phyloP scores from a whole-genome alignment of 2,329 filamentous ascomycete genomes.

The Simplicillium sp. region DNA sequence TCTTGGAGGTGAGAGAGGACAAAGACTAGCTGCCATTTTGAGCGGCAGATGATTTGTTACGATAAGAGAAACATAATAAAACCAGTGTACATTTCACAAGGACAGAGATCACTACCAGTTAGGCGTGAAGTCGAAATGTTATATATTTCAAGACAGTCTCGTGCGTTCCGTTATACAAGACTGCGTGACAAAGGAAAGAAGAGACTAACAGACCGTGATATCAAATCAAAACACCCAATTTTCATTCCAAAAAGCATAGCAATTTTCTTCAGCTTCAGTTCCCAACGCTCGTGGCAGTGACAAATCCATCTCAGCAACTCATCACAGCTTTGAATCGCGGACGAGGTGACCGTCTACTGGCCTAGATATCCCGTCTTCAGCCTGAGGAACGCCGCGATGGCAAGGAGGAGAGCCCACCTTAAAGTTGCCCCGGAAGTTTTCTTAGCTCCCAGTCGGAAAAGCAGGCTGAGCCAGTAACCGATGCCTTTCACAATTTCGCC shows the following conservation, averaged over 20 bases:
- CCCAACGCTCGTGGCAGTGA: too few relatives aligned
- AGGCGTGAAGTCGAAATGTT: too few relatives aligned
- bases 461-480: conserved; percentile 42
- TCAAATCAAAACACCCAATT: too few relatives aligned
- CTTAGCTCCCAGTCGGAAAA: conserved; percentile 42
- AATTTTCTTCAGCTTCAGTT: too few relatives aligned
- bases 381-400: conserved; percentile 25
- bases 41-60: conserved; percentile 8
- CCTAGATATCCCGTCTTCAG: conserved; percentile 23
- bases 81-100: not conserved
- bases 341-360: conserved; percentile 14
- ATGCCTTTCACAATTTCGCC: conserved; percentile 42
- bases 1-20: conserved; percentile 47
- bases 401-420: conserved; percentile 36
- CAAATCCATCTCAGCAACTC: too few relatives aligned
- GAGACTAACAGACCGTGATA: too few relatives aligned
- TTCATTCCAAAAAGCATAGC: too few relatives aligned
- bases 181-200: too few relatives aligned
- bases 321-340: too few relatives aligned
- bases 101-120: too few relatives aligned
- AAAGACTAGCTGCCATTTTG: conserved; percentile 34
- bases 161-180: too few relatives aligned
- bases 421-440: conserved; percentile 38
- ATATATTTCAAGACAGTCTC: too few relatives aligned
- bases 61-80: not conserved